Conservation (phyloP, 768 basidiomycete genomes). For the Amanita jacksonii region DNA sequence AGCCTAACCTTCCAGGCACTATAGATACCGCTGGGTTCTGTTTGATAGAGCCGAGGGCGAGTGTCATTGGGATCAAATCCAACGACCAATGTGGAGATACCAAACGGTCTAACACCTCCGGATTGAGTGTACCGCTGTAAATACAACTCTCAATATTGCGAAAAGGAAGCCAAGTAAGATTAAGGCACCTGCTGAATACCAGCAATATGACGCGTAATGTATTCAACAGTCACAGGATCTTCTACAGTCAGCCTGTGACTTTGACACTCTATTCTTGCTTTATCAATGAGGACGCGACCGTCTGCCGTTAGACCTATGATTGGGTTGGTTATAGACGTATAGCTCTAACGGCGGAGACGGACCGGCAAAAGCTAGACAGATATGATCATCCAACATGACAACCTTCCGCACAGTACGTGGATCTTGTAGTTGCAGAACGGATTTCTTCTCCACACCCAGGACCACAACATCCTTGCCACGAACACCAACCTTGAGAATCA, state of each 20-base stretch:
- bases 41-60: slow-evolving; percentile 86
- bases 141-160: slow-evolving; percentile 3
- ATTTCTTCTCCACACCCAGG: slow-evolving; percentile 98
- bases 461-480: slow-evolving; percentile 93
- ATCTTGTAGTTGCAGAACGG: slow-evolving; percentile 93
- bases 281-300: slow-evolving; percentile 95
- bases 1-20: slow-evolving; percentile 91
- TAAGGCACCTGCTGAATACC: slow-evolving; percentile 88
- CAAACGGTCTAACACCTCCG: slow-evolving; percentile 96
- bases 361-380: slow-evolving; percentile 98
- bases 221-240: slow-evolving; percentile 96
- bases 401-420: slow-evolving; percentile 96
- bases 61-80: slow-evolving; percentile 94
- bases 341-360: slow-evolving; percentile 18
- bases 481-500: slow-evolving; percentile 70
- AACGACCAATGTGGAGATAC: slow-evolving; percentile 92
- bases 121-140: slow-evolving; percentile 92
- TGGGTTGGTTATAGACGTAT: slow-evolving; percentile 1
- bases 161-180: neutral
- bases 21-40: slow-evolving; percentile 97
- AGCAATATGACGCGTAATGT: slow-evolving; percentile 96
- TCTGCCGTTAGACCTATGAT: slow-evolving; percentile 89
- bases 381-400: slow-evolving; percentile 95
- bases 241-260: slow-evolving; percentile 95
- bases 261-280: slow-evolving; percentile 95